Conservation (phyloP, 495 filamentous ascomycete species). For the Trichoderma virens region DNA sequence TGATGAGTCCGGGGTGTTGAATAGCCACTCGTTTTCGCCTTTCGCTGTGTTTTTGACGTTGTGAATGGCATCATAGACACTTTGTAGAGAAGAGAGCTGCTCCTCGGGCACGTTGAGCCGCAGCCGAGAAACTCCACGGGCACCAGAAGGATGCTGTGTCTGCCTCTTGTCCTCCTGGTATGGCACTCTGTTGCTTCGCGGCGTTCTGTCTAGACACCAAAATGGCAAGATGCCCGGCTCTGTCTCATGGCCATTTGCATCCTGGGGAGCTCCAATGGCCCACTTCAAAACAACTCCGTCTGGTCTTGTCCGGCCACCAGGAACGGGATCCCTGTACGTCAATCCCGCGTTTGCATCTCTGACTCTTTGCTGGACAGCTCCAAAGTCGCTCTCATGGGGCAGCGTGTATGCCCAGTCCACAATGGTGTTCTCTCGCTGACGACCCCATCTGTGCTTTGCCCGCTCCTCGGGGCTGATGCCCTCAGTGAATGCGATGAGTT, state of each 20-base stretch:
- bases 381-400: constrained; percentile 21
- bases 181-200: constrained; percentile 37
- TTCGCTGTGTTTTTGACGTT: neutral
- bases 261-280: constrained; percentile 39
- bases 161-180: neutral
- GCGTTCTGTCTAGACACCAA: constrained; percentile 50
- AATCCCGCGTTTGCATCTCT: constrained; percentile 23
- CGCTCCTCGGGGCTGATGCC: constrained; percentile 30
- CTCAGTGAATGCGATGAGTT: constrained; percentile 51
- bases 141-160: neutral
- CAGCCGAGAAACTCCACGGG: neutral
- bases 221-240: constrained; percentile 35
- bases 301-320: constrained; percentile 34
- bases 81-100: neutral
- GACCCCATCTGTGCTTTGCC: constrained; percentile 43
- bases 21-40: neutral
- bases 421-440: constrained; percentile 31
- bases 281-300: constrained; percentile 45
- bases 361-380: constrained; percentile 21
- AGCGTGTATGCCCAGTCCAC: constrained; percentile 49
- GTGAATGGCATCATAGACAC: neutral
- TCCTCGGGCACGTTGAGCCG: neutral
- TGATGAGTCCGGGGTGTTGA: neutral
- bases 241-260: constrained; percentile 17
- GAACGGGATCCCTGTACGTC: constrained; percentile 31